Evolutionary conservation across 108 stramenopile genomes (phyloP), one percentile per base, ranked within the genome.

Genomic region (Fragilariopsis cylindrus): DNA sequence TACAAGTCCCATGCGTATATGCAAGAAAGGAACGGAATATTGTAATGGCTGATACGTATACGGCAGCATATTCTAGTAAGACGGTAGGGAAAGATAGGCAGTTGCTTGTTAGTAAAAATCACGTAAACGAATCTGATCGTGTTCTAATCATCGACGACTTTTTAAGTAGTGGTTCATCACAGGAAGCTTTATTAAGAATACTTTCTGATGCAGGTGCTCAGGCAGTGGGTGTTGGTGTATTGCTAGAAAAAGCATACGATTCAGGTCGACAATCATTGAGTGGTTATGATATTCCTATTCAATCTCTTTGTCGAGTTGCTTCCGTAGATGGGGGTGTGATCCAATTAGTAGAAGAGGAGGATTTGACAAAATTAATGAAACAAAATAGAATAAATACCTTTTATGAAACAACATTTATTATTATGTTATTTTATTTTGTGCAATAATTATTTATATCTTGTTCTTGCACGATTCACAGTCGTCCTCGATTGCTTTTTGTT

Each of bases 71-170:
- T 74, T 82, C 82, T 53, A 87, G 85, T 70, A 93, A 91, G 66
- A 93, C 95, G 4, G 85, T 93, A 4, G 92, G 92, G 48, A 79
- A 85, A 64, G 83, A 91, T 68, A 77, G 86, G 62, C 89, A 96
- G 70, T 78, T 96, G 15, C 63, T 96, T n/a, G 90, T 96, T 9
- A 86, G 87, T 71, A 92, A 84, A 71, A 77, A 76, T 60, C 95
- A 96, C 70, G 50, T 96, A 4, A 81, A 88, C 55, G 73, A 82
- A 46, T 84, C 84, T 21, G 95, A 96, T 80, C 83, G 92, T n/a
- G 79, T 96, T n/a, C 81, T 96, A 39, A 80, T 93, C 54, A 86
- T 96, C 8, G 95, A 96, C 73, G 95, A 96, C 63, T 93, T 96
- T 83, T 81, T 96, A 9, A 89, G 88, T 43, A 88, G 89, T 55